A percentile compares a stretch with the other conserved stretches of the same genome.
These are phyloP conservation scores for Dothideomycetidae sp. DNA, from an alignment of 2,329 filamentous ascomycete genomes.

Conservation along the genomic window DNA sequence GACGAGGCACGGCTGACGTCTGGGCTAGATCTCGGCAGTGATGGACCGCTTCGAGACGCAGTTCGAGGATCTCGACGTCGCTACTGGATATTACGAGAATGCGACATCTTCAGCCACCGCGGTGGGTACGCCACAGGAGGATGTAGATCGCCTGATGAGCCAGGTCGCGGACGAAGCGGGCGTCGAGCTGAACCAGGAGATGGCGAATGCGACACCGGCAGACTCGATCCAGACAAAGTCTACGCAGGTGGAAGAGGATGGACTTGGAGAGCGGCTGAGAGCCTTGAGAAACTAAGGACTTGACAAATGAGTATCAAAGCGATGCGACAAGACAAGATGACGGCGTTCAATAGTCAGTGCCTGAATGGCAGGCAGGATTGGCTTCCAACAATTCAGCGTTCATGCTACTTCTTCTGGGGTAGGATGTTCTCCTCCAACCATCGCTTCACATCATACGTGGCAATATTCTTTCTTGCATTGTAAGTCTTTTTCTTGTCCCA, in stretches of 20 bases:
- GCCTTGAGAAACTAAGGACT: constrained; percentile 33
- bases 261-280: constrained; percentile 45
- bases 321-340: constrained; percentile 5
- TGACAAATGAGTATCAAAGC: not conserved
- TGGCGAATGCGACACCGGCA: constrained; percentile 44
- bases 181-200: constrained; percentile 64
- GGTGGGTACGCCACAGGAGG: constrained; percentile 62
- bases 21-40: constrained; percentile 43
- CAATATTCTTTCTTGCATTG: constrained; percentile 37
- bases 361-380: not conserved
- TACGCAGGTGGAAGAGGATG: constrained; percentile 66
- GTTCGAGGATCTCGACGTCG: constrained; percentile 38
- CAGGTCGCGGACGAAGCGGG: constrained; percentile 82
- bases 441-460: not conserved
- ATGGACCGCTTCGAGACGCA: constrained; percentile 52
- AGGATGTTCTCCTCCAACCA: not conserved
- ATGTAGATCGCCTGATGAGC: constrained; percentile 71
- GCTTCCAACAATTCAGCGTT: not conserved
- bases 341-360: constrained; percentile 2
- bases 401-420: not conserved
- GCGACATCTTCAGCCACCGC: constrained; percentile 67
- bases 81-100: constrained; percentile 63
- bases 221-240: constrained; percentile 46
- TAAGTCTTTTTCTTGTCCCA: constrained; percentile 43
- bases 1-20: constrained; percentile 2